Conservation (phyloP, 371 early-diverging fungal genomes). For the Apophysomyces variabilis region DNA sequence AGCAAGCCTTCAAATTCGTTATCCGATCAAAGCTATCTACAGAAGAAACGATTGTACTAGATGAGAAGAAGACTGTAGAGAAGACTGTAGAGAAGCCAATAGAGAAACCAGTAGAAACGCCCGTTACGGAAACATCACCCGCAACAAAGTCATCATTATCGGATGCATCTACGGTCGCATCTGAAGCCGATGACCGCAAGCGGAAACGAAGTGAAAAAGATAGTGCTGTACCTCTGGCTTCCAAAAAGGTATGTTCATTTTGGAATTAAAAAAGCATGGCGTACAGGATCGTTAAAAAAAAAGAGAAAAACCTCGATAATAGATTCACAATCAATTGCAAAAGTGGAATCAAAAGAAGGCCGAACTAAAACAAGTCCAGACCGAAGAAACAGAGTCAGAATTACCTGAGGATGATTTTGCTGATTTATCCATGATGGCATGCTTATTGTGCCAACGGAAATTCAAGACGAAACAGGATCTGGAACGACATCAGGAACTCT, state of each 20-base stretch:
- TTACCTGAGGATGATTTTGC: slow-evolving; percentile 33
- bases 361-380: slow-evolving; percentile 32
- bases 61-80: not conserved
- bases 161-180: not conserved
- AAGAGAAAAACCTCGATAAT: not conserved
- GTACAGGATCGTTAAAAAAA: not conserved
- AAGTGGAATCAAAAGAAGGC: slow-evolving; percentile 56
- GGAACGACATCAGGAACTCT: slow-evolving; percentile 61
- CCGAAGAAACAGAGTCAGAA: slow-evolving; percentile 23
- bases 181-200: slow-evolving; percentile 34
- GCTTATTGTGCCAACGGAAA: slow-evolving; percentile 72
- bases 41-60: slow-evolving; percentile 1
- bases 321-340: slow-evolving; percentile 61
- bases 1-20: slow-evolving; percentile 49
- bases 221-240: slow-evolving; percentile 22
- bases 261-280: not conserved
- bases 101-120: not conserved
- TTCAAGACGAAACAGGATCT: slow-evolving; percentile 63
- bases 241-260: slow-evolving; percentile 34
- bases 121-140: not conserved
- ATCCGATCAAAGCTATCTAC: slow-evolving; percentile 40
- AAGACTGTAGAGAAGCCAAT: not conserved
- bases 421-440: slow-evolving; percentile 57
- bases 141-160: slow-evolving; percentile 8
- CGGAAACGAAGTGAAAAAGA: slow-evolving; percentile 45